Base-by-base conservation (phyloP, 805 yeast genomes). In the Maudiozyma serrabonitensis region DNA sequence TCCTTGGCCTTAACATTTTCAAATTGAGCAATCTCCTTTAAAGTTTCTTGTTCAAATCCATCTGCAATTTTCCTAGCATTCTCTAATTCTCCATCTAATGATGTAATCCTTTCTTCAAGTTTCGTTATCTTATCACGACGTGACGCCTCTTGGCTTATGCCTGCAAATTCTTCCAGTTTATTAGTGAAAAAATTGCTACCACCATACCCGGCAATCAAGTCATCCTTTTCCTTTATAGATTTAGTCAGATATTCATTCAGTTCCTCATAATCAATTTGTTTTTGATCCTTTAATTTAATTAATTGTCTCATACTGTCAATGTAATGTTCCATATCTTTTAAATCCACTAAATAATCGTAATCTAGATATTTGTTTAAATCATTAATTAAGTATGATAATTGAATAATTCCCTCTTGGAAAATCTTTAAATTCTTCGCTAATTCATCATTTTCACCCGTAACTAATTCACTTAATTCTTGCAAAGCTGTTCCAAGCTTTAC, bases 211-310 rank as follows among this genome's bases (percentile, higher is more conserved):
- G 80, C 70, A 50, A 75, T 65, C 21, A 79, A 61, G 4, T 71
- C 68, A 51, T 75, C 76, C 56, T 81, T 80, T 56, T 91, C 98
- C 39, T 70, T 69, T 45, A 77, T 74, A 0, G 95, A 81, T 59
- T 87, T 84, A 40, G 75, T 73, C 49, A 89, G 70, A 67, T 91
- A 91, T 48, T 85, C 95, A 39, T 80, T 78, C 42, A 91, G 71
- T 46, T 86, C 95, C 62, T 93, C 97, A 60, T 84, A 82, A 64
- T 91, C 99, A 26, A 91, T 78, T 58, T 87, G 90, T 64, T 90
- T 90, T 62, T 88, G 89, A 60, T 91, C 98, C 55, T 91, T 88
- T 50, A 86, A 74, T 61, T 84, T 89, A 48, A 93, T 77, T 51
- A 91, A 69, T 53, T 75, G 79, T 59, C 80, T 80, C 56, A 85